Evolutionary conservation across 306 rosid species (phyloP).

Genomic region (Arachis hypogaea): DNA sequence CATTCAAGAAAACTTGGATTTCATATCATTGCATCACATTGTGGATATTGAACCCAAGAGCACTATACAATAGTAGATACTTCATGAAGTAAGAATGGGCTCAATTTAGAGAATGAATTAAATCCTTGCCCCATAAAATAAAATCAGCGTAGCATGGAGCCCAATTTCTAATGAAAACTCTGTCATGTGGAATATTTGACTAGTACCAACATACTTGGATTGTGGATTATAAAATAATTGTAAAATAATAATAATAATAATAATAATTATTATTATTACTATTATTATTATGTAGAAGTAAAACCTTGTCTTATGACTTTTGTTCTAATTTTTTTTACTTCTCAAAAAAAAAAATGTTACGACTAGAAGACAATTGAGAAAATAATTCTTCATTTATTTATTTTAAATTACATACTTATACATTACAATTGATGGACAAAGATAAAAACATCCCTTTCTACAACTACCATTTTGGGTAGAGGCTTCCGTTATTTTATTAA

Average conservation of each 20-base stretch:
- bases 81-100: slow-evolving; percentile 19
- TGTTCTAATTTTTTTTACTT: not conserved
- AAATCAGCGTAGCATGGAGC: slow-evolving; percentile 1
- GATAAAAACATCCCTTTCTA: slow-evolving; percentile 34
- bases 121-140: not conserved
- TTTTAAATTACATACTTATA: slow-evolving; percentile 11
- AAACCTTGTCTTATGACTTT: not conserved
- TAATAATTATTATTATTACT: no score
- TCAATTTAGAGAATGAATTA: not conserved
- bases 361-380: not conserved
- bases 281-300: no score
- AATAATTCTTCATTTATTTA: slow-evolving; percentile 6
- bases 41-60: not conserved
- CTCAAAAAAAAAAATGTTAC: not conserved
- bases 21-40: slow-evolving; percentile 22
- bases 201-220: no score
- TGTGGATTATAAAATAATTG: no score
- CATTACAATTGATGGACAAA: slow-evolving; percentile 12
- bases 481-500: not conserved
- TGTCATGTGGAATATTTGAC: no score
- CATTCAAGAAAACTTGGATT: slow-evolving; percentile 18
- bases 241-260: no score
- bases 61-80: not conserved
- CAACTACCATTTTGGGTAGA: slow-evolving; percentile 8
- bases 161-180: not conserved